Percentiles rank a stretch among this genome's conserved stretches.
These are phyloP conservation scores for Strigomonas culicis DNA, from an alignment of 208 protist species.

Conservation along the genomic window DNA sequence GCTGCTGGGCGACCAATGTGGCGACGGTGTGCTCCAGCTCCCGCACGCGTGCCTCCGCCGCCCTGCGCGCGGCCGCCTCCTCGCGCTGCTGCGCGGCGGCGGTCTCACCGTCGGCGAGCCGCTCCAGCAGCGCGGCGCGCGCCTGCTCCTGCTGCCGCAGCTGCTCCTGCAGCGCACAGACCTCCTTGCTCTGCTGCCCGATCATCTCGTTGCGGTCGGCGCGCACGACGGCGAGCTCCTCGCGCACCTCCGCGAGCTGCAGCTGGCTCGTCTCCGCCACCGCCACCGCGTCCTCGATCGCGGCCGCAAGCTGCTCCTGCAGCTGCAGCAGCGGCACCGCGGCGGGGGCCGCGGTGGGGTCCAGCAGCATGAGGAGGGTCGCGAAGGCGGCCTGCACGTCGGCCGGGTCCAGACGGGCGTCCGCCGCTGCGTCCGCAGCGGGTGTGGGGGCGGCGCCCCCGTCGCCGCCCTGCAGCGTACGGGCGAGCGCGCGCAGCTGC, in stretches of 20 bases:
- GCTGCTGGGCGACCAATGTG: background rate
- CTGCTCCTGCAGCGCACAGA: constrained; percentile 37
- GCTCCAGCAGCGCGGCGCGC: no score
- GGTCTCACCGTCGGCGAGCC: background rate
- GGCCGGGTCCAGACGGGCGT: background rate
- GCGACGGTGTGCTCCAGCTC: constrained; percentile 5
- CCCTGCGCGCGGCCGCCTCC: background rate
- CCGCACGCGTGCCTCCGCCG: background rate
- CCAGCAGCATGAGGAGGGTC: background rate
- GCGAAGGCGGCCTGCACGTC: no score
- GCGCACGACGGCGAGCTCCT: constrained; percentile 62
- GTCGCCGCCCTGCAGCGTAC: background rate
- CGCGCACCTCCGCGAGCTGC: constrained; percentile 4
- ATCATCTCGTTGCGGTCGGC: constrained; percentile 67
- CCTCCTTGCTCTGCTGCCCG: constrained; percentile 43
- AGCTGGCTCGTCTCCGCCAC: constrained; percentile 18
- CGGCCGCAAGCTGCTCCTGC: constrained; percentile 15
- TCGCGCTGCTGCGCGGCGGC: background rate
- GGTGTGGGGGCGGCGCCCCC: background rate
- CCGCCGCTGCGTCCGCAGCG: background rate
- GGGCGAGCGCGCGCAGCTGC: no score
- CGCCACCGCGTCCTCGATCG: constrained; percentile 16
- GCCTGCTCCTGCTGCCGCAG: constrained; percentile 35
- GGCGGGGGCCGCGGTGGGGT: no score
- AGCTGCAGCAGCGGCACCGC: no score